Conservation (phyloP, 441 rosid genomes). For the Lepidium campestre region DNA sequence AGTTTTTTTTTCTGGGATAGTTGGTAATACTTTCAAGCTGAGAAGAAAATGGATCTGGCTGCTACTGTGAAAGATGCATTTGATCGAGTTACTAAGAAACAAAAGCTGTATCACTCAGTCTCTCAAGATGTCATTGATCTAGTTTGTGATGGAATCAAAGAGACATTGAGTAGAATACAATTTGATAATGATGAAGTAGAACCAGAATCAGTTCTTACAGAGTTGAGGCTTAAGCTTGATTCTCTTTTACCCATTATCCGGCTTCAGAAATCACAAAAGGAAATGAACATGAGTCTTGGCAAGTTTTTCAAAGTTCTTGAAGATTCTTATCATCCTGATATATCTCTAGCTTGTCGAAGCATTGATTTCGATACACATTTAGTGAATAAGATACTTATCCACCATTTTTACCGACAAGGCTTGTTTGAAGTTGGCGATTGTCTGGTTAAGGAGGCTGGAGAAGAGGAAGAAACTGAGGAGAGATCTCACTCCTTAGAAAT, state of each 20-base stretch:
- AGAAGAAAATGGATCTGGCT: constrained; percentile 2
- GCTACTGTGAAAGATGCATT: constrained; percentile 42
- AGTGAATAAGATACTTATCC: constrained; percentile 55
- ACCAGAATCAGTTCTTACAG: constrained; percentile 32
- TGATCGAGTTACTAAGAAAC: constrained; percentile 50
- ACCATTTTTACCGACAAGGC: constrained; percentile 59
- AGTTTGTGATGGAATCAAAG: constrained; percentile 38
- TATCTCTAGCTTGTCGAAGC: constrained; percentile 50
- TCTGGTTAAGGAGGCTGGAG: constrained; percentile 50
- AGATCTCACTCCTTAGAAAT: constrained; percentile 50
- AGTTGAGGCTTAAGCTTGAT: constrained; percentile 41
- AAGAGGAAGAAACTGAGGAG: constrained; percentile 27
- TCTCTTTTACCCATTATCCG: constrained; percentile 34
- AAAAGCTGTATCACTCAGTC: constrained; percentile 40
- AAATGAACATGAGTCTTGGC: constrained; percentile 32
- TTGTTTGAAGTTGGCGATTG: constrained; percentile 69
- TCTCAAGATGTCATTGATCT: constrained; percentile 47
- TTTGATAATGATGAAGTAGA: constrained; percentile 25
- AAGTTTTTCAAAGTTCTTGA: constrained; percentile 51
- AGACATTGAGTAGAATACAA: constrained; percentile 37
- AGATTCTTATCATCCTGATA: constrained; percentile 41
- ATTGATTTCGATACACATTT: constrained; percentile 45
- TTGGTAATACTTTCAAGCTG: background rate
- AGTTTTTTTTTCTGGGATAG: background rate
- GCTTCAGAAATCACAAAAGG: constrained; percentile 52